These are phyloP conservation scores for Nymphaea colorata DNA, from an alignment of 164 flowering plant genomes.

Conservation along the genomic window DNA sequence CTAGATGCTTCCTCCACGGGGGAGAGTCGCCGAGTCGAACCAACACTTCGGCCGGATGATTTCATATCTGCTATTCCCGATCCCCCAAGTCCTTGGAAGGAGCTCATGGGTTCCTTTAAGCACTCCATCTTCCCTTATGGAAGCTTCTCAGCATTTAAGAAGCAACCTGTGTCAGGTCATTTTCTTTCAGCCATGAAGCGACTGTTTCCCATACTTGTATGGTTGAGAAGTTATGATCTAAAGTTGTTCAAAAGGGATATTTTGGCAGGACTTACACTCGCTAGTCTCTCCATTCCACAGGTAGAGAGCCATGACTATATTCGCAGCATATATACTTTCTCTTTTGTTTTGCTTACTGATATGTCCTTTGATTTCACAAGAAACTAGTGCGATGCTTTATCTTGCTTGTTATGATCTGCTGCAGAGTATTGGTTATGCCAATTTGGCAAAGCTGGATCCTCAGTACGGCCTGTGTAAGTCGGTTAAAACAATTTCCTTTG, in stretches of 20 bases:
- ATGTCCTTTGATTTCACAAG: not conserved
- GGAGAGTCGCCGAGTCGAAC: slow-evolving; percentile 8
- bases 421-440: slow-evolving; percentile 88
- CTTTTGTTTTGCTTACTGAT: not conserved
- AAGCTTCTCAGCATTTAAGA: slow-evolving; percentile 10
- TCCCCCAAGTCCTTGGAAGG: slow-evolving; percentile 36
- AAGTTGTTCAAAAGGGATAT: slow-evolving; percentile 44
- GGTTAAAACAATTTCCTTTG: not conserved
- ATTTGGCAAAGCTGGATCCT: slow-evolving; percentile 78
- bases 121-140: slow-evolving; percentile 19
- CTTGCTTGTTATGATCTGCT: not conserved
- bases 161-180: slow-evolving; percentile 3
- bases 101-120: slow-evolving; percentile 26
- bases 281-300: slow-evolving; percentile 85
- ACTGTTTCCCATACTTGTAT: slow-evolving; percentile 58
- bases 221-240: slow-evolving; percentile 48
- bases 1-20: not conserved
- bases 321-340: not conserved
- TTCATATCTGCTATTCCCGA: slow-evolving; percentile 39
- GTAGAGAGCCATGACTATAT: slow-evolving; percentile 13
- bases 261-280: slow-evolving; percentile 72
- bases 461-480: slow-evolving; percentile 90
- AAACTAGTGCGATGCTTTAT: not conserved
- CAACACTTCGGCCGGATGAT: slow-evolving; percentile 5
- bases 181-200: slow-evolving; percentile 21